These are phyloP conservation scores for Porogramme epimiltina DNA, from an alignment of 1,284 basidiomycete species.

Conservation along the genomic window DNA sequence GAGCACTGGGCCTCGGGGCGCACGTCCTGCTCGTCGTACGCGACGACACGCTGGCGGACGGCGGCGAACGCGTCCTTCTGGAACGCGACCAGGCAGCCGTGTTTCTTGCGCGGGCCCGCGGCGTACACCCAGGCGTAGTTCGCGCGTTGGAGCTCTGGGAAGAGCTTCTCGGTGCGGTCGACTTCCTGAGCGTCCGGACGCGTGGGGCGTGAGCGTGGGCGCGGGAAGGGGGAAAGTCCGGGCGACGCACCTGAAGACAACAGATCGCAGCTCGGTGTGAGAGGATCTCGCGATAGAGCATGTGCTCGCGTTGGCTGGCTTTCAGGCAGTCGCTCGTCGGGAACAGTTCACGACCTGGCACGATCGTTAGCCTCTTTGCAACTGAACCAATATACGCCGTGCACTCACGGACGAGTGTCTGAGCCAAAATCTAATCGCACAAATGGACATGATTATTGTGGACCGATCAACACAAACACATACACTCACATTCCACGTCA, in stretches of 20 bases:
- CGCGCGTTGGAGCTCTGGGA: constrained; percentile 59
- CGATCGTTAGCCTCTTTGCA: background rate
- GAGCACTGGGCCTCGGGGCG: constrained; percentile 38
- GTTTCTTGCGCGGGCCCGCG: constrained; percentile 71
- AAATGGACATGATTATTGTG: constrained; percentile 18
- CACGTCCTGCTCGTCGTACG: constrained; percentile 70
- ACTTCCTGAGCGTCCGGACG: constrained; percentile 59
- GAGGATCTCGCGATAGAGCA: constrained; percentile 75
- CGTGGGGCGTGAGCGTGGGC: background rate
- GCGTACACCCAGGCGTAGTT: constrained; percentile 66
- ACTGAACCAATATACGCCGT: too few relatives aligned
- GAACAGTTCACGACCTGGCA: constrained; percentile 79
- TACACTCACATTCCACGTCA: constrained; percentile 79
- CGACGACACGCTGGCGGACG: constrained; percentile 47
- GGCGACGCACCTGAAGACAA: constrained; percentile 69
- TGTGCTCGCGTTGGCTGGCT: constrained; percentile 67
- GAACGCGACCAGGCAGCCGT: constrained; percentile 84
- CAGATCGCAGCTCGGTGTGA: constrained; percentile 73
- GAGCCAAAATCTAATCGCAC: constrained; percentile 64
- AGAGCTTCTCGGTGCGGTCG: constrained; percentile 66
- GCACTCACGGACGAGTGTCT: constrained; percentile 73
- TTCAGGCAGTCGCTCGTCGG: constrained; percentile 84
- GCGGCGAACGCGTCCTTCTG: constrained; percentile 52
- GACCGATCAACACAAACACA: constrained; percentile 2
- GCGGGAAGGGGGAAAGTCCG: background rate